A percentile compares a stretch with the other conserved stretches of the same genome.
These are phyloP conservation scores for Xerocomus brunneocitrinus DNA, from an alignment of 768 basidiomycete species.

Conservation along the genomic window DNA sequence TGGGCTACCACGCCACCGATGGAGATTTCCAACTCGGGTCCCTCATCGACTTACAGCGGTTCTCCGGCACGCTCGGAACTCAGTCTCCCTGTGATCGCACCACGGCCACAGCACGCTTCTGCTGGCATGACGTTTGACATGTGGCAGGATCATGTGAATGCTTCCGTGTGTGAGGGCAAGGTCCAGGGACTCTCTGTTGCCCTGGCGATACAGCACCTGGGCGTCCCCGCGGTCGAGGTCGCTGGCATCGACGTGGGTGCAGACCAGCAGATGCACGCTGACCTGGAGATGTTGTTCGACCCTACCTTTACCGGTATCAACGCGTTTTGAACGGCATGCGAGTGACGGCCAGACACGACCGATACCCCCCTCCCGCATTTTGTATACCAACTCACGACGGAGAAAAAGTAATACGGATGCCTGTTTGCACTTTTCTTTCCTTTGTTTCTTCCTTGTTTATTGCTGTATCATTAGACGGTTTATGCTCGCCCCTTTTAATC, in stretches of 20 bases:
- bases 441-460: neutral
- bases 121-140: constrained; percentile 9
- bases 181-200: neutral
- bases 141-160: constrained; percentile 15
- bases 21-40: constrained; percentile 25
- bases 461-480: neutral
- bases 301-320: constrained; percentile 7
- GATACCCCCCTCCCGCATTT: neutral
- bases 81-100: constrained; percentile 26
- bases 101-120: constrained; percentile 20
- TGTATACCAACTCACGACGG: neutral
- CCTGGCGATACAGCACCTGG: neutral
- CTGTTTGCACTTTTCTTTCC: neutral
- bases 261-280: neutral
- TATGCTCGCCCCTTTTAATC: neutral
- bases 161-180: neutral
- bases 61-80: constrained; percentile 35
- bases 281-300: constrained; percentile 18
- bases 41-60: constrained; percentile 42
- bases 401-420: neutral
- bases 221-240: neutral
- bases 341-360: neutral
- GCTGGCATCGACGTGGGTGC: constrained; percentile 5
- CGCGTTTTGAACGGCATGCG: constrained; percentile 8
- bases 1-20: constrained; percentile 13